These are phyloP conservation scores for Soucietia sequanensis DNA, from an alignment of 805 yeast genomes.

Conservation along the genomic window DNA sequence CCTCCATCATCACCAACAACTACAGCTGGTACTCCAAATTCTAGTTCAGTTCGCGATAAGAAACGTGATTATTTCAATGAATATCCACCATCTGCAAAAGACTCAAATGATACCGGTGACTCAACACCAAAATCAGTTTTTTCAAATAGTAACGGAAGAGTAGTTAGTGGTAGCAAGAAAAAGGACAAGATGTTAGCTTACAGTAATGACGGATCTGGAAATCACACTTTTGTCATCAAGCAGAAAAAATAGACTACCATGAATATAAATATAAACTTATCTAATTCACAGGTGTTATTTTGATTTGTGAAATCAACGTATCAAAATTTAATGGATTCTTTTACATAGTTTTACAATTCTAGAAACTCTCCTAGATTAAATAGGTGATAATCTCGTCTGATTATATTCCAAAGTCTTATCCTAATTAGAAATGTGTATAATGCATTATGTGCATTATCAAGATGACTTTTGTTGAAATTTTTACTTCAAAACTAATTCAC, in stretches of 20 bases:
- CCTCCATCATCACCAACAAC: constrained; percentile 10
- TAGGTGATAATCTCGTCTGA: too few species aligned
- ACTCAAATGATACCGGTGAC: constrained; percentile 1
- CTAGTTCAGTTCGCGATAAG: constrained; percentile 3
- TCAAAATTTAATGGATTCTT: too few species aligned
- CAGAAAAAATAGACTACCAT: constrained; percentile 22
- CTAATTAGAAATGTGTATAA: too few species aligned
- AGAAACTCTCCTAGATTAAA: too few species aligned
- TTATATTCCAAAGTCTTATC: too few species aligned
- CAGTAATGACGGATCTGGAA: constrained; percentile 39
- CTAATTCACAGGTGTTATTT: too few species aligned
- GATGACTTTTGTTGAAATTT: too few species aligned
- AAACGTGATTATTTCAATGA: constrained; percentile 5
- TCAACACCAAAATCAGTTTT: constrained; percentile 18
- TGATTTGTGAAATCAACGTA: too few species aligned
- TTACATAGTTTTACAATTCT: too few species aligned
- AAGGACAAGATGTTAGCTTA: constrained; percentile 41
- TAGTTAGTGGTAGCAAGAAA: constrained; percentile 19
- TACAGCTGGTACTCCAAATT: constrained; percentile 11
- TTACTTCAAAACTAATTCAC: too few species aligned
- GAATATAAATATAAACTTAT: too few species aligned
- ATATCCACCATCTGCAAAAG: background rate
- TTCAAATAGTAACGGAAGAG: constrained; percentile 23
- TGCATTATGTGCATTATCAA: too few species aligned
- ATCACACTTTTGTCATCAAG: constrained; percentile 35